phyloP scores from a whole-genome alignment of 208 protist species.

The Acanthamoeba polyphaga region DNA sequence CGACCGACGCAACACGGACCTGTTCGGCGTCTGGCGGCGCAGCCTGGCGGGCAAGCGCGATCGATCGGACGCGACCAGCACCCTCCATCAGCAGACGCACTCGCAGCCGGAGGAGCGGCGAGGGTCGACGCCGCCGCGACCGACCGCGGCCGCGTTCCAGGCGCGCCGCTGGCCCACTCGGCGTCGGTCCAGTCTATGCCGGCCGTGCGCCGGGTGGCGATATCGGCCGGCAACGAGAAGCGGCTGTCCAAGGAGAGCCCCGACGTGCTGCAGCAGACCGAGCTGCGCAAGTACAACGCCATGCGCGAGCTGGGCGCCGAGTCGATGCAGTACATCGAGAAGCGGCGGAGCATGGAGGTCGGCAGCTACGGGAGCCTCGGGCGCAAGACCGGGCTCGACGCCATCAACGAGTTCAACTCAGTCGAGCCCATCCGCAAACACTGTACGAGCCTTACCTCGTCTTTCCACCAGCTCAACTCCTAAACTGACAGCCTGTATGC shows the following conservation, averaged over 20 bases:
- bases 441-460: too few species aligned
- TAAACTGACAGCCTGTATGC: too few species aligned
- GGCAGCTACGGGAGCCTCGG: not conserved
- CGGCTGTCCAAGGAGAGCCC: slow-evolving; percentile 2
- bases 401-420: too few species aligned
- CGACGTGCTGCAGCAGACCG: not conserved
- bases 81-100: too few species aligned
- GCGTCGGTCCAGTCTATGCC: not conserved
- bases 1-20: not conserved
- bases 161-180: not conserved
- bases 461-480: too few species aligned
- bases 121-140: not conserved
- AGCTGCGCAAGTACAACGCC: slow-evolving; percentile 5
- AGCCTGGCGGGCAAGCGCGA: not conserved
- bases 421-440: too few species aligned
- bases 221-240: not conserved
- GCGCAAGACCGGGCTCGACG: not conserved
- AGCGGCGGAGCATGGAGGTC: slow-evolving; percentile 1
- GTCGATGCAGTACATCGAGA: not conserved
- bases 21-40: not conserved
- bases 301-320: slow-evolving; percentile 3
- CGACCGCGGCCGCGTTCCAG: not conserved
- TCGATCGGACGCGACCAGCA: not conserved
- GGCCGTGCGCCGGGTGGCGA: not conserved
- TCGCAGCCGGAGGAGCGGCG: not conserved